Evolutionary conservation across 1,284 basidiomycete species (phyloP).

Genomic region (Taiwanofungus camphoratus): DNA sequence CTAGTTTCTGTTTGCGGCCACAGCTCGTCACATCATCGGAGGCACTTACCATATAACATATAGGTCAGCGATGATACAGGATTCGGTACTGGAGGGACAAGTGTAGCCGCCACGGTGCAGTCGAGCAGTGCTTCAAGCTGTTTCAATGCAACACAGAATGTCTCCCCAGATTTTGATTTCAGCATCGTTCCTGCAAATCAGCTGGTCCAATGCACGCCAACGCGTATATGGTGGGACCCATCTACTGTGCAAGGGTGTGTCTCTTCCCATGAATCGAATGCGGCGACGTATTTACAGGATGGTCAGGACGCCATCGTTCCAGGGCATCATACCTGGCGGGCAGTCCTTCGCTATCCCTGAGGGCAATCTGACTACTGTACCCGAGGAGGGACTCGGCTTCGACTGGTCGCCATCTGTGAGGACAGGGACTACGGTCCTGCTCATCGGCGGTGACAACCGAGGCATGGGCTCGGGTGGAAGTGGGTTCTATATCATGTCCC

Average conservation of each 20-base stretch:
- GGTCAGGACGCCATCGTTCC: conserved; percentile 50
- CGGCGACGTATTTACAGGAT: neutral
- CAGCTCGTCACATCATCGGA: no score
- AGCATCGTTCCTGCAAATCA: conserved; percentile 54
- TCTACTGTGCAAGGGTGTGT: conserved; percentile 49
- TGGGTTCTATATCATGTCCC: conserved; percentile 45
- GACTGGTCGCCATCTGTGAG: conserved; percentile 61
- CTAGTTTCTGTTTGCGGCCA: no score
- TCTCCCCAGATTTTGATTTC: conserved; percentile 53
- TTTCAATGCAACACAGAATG: conserved; percentile 43
- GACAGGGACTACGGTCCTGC: conserved; percentile 54
- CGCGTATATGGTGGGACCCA: conserved; percentile 59
- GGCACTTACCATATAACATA: conserved; percentile 8
- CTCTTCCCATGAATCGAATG: neutral
- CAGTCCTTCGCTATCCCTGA: conserved; percentile 61
- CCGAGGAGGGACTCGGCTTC: conserved; percentile 53
- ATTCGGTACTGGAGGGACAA: conserved; percentile 73
- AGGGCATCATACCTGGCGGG: conserved; percentile 74
- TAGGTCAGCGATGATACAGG: conserved; percentile 67
- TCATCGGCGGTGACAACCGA: conserved; percentile 60
- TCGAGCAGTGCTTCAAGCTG: conserved; percentile 52
- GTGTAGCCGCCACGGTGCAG: conserved; percentile 50
- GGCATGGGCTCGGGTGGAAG: conserved; percentile 69
- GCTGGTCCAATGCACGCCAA: conserved; percentile 54
- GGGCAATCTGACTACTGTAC: conserved; percentile 35